phyloP scores from a whole-genome alignment of 2,329 filamentous ascomycete species.

The Diaporthe aspalathi region DNA sequence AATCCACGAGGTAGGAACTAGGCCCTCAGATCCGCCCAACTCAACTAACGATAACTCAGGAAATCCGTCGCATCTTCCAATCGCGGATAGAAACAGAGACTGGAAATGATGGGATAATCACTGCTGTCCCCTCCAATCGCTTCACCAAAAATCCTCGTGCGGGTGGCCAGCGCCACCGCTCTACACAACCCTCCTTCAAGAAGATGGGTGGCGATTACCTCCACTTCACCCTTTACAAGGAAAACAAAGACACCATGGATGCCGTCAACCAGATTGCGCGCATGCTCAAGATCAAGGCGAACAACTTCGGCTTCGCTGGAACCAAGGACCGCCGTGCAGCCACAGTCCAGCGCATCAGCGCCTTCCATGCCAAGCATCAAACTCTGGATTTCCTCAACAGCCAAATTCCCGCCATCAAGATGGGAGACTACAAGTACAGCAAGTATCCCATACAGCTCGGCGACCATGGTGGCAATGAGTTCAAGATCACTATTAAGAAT shows the following conservation, averaged over 20 bases:
- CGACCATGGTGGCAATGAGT: constrained; percentile 89
- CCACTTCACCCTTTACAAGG: constrained; percentile 94
- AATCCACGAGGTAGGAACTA: constrained; percentile 59
- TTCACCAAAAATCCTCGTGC: constrained; percentile 54
- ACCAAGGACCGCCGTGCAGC: constrained; percentile 92
- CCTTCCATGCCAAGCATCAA: constrained; percentile 61
- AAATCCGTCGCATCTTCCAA: constrained; percentile 83
- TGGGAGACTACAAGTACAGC: constrained; percentile 87
- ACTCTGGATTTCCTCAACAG: constrained; percentile 74
- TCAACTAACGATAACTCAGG: constrained; percentile 47
- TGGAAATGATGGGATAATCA: constrained; percentile 65
- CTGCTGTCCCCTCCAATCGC: constrained; percentile 71
- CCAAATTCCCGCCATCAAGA: constrained; percentile 70
- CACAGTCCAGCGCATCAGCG: constrained; percentile 84
- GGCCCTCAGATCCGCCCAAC: background rate
- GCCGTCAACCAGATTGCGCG: constrained; percentile 81
- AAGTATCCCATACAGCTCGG: constrained; percentile 81
- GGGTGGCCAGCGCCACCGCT: constrained; percentile 44
- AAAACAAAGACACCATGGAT: constrained; percentile 98
- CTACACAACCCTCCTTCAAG: constrained; percentile 36
- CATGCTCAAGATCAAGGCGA: constrained; percentile 78
- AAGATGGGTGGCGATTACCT: constrained; percentile 76
- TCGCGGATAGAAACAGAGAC: constrained; percentile 82
- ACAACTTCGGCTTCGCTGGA: constrained; percentile 80
- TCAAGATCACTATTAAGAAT: constrained; percentile 90